Evolutionary conservation across 768 basidiomycete species (phyloP), one percentile per base, ranked within the genome.

Genomic region (Lactarius akahatsu): DNA sequence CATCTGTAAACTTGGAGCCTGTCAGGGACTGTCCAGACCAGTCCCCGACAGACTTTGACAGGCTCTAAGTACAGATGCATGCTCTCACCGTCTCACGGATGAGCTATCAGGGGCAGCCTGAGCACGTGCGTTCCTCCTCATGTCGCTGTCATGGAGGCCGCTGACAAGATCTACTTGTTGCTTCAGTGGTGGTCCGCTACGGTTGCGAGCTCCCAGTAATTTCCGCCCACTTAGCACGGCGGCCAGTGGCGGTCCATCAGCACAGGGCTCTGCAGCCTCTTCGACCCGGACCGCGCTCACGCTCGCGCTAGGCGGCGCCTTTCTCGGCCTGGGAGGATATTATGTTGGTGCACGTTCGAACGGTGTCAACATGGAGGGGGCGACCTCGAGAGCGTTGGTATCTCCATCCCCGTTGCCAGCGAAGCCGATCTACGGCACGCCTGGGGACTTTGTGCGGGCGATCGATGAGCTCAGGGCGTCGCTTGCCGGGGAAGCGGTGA

Each of bases 401-500:
- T 28, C n/a, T 13, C 30, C 23, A 32, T 4, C 4, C 18, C 56
- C 11, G 4, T 23, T 16, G 47, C 30, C 47, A 10, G 26, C 16
- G 5, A 60, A 69, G 18, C 68, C 57, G 3, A 57, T 67, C 54
- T 74, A 72, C 40, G 74, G 74, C 4, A 69, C 71, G 20, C 61
- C 64, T 32, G 62, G 70, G 4, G 76, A 76, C 43, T 75, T 76
- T 61, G 45, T 65, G 8, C 67, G 50, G 2, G 76, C 74, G 1
- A 72, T 76, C 23, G 54, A 67, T 20, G 76, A 76, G 52, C 64
- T 77, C 57, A 62, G 57, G 59, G 13, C 55, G 16, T 36, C 56
- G n/a, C 65, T 72, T 20, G 26, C 62, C n/a, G 62, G 59, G 28
- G 65, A 52, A 1, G 34, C 40, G 0, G 72, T 75, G 26, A 67